These are phyloP conservation scores for Hypoxylon trugodes DNA, from an alignment of 495 filamentous ascomycete species.

Conservation along the genomic window DNA sequence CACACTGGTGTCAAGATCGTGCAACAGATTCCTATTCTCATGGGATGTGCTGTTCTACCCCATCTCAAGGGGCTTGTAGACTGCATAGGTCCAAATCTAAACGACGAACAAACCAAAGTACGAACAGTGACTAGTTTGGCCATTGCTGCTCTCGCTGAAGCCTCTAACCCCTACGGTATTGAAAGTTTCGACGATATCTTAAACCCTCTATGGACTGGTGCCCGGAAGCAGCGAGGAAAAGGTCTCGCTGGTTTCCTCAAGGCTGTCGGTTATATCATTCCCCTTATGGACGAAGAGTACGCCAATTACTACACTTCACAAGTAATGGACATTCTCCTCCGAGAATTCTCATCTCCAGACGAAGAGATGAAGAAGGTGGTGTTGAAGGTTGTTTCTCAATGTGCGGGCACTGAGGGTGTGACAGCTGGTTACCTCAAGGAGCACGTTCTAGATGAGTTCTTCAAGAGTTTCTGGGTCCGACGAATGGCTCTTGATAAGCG, in stretches of 20 bases:
- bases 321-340: slow-evolving; percentile 97
- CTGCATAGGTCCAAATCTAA: slow-evolving; percentile 93
- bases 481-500: slow-evolving; percentile 96
- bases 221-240: slow-evolving; percentile 94
- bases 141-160: slow-evolving; percentile 95
- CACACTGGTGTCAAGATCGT: slow-evolving; percentile 99
- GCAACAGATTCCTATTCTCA: slow-evolving; percentile 98
- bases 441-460: slow-evolving; percentile 92
- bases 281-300: slow-evolving; percentile 99
- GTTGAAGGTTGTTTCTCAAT: slow-evolving; percentile 96
- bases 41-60: slow-evolving; percentile 97
- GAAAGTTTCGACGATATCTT: slow-evolving; percentile 98
- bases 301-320: slow-evolving; percentile 98
- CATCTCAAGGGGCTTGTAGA: slow-evolving; percentile 97
- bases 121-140: slow-evolving; percentile 94
- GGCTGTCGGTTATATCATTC: slow-evolving; percentile 97
- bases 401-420: slow-evolving; percentile 91
- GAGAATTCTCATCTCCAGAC: slow-evolving; percentile 95
- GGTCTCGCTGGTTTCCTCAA: slow-evolving; percentile 96
- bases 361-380: slow-evolving; percentile 99
- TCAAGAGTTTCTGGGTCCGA: slow-evolving; percentile 98
- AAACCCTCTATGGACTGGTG: slow-evolving; percentile 96
- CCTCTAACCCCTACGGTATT: slow-evolving; percentile 97
- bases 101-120: slow-evolving; percentile 98
- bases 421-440: slow-evolving; percentile 95